Base-by-base conservation (phyloP, 1,284 basidiomycete species). In the Sphaerobolus stellatus region DNA sequence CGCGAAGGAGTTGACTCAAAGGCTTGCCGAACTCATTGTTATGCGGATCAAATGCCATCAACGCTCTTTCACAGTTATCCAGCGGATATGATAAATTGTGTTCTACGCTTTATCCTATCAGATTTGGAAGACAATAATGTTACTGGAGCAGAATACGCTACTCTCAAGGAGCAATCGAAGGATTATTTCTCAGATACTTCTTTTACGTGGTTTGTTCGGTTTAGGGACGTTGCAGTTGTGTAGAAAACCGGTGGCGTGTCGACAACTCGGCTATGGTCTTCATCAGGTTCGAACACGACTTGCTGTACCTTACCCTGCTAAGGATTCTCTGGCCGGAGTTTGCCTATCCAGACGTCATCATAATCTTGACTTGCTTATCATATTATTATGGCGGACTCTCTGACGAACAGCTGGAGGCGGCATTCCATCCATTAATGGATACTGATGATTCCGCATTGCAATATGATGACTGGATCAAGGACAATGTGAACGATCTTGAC, bases 271-370 rank as follows among this genome's bases (percentile, higher is more conserved):
- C 58, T 82, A 78, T 61, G 81, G 79, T 0, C 69, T 81, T 14
- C 73, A 77, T 52, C 62, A 59, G 4, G 56, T 29, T 8, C 75
- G 80, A 4, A 73, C 81, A 1, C 68, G 75, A 56, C 66, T 82
- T 4, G 79, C 81, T 0, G 80, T 82, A 0, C 80, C 80, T 1
- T 82, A 79, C 57, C 67, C 74, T 25, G 80, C 80, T 0, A 82
- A 82, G 61, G 81, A 82, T 53, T 67, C 75, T 2, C 80, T 80
- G 0, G 68, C 77, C 81, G 20, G 80, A 83, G 43, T 82, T 83
- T 56, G 80, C 78, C 1, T 80, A 82, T 61, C 80, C 80, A 0
- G 80, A 83, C 28, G 67, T 82, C 22, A 68, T 73, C 1, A 65
- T 82, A 48, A 56, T 68, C 13, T 66, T 82, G 30, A 82, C 81